Evolutionary conservation across 2,329 filamentous ascomycete genomes (phyloP), one percentile per base, ranked within the genome.

Genomic region (Paramyrothecium roridum): DNA sequence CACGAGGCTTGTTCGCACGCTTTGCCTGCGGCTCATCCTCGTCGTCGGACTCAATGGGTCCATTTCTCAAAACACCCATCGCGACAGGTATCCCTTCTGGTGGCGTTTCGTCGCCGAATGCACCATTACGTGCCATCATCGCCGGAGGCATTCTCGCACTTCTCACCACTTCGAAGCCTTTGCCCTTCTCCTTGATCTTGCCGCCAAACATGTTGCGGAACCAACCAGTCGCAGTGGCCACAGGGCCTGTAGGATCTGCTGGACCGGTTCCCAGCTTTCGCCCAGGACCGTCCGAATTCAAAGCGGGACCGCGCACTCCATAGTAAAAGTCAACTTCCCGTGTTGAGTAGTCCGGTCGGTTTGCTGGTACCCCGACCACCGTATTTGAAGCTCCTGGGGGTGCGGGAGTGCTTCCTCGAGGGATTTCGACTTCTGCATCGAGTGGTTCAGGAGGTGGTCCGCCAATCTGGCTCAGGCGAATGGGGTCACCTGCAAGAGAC

Each of bases 261-360:
- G 95, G 95, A 0, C 95, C 95, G 4, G 95, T 99, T 65, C 95
- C 93, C 52, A 97, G 79, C 68, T 90, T 93, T 51, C 95, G 83
- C 20, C 90, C 91, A 0, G 89, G 89, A 3, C 86, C 86, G 57
- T 91, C 90, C 2, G 91, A 89, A 63, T 88, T 93, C 13, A 98
- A 76, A 1, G 93, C 91, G 20, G 92, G 91, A 0, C 95, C 95
- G 34, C 95, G 86, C 19, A 96, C 89, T 11, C 92, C 90, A 65
- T 99, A 98, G 73, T 98, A 98, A 65, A 96, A 96, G 70, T 99
- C 95, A 1, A 96, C 91, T 71, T 99, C 95, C 54, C 95, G 88
- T 1, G 93, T 95, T 2, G 93, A 88, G 67, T 98, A 98, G 67
- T 99, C 93, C 1, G 89, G 87, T 49, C 85, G 81, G 21, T 84